Evolutionary conservation across 805 yeast species (phyloP), one percentile per base, ranked within the genome.

Genomic region (Myxozyma neotropica): DNA sequence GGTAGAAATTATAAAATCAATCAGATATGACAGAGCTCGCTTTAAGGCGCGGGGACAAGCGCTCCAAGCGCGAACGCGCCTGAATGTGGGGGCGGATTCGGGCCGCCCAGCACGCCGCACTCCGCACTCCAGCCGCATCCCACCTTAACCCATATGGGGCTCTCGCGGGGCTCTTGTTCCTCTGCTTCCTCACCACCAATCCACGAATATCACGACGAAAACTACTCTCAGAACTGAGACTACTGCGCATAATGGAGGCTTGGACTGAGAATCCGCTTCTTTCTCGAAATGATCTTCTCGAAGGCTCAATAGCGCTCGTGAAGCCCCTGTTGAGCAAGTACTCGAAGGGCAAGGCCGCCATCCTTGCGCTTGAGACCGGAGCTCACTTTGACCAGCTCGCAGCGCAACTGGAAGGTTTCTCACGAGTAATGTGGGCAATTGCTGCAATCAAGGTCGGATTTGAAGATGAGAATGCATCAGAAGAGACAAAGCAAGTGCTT

Each of bases 391-490:
- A 67, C 35, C 54, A 50, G 12, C 59, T 54, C 10, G 72, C 73
- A 10, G 68, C 71, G 3, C 64, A 65, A 17, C 59, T 72, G 8
- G 74, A 72, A 55, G 74, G 74, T 1, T 72, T 68, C 42, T 66
- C 72, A 4, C 57, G 75, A 26, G 70, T 72, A 0, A 53, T 72
- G 55, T 72, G 73, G 74, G 75, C 74, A 17, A 58, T 71, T 29
- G 74, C 69, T 2, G 71, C 74, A 2, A 63, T 58, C 29, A 69
- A 47, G 24, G 54, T 57, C 4, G 72, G 73, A 5, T 70, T 69
- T 61, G 63, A 67, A 17, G 63, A 71, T 43, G 64, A 69, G 69
- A 71, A 61, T 21, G 42, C 67, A 39, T 31, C 45, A 7, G 39
- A 42, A 3, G 43, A 46, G 19, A 46, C 31, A 2, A 33, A 33